Conservation (phyloP, 2,329 filamentous ascomycete genomes). For the Xylaria sp. region DNA sequence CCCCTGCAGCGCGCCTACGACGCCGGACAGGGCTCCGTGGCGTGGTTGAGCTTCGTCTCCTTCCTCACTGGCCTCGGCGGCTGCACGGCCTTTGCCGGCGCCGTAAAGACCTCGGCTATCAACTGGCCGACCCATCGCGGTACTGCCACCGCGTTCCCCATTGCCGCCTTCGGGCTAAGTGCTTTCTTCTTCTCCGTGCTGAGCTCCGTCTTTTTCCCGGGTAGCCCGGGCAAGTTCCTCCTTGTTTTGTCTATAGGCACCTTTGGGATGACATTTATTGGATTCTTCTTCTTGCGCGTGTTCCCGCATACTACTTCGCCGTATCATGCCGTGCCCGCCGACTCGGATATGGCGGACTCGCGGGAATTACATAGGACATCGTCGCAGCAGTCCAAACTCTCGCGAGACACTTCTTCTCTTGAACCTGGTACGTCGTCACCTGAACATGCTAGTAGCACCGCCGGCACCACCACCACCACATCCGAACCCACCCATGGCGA, state of each 20-base stretch:
- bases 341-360: constrained; percentile 45
- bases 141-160: constrained; percentile 90
- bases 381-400: constrained; percentile 49
- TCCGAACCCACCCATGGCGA: constrained; percentile 40
- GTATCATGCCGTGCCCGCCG: constrained; percentile 63
- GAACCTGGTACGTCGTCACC: constrained; percentile 74
- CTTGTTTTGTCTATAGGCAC: constrained; percentile 82
- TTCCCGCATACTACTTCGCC: constrained; percentile 58
- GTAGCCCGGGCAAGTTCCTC: constrained; percentile 81
- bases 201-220: constrained; percentile 78
- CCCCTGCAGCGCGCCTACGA: constrained; percentile 82
- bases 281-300: constrained; percentile 85
- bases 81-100: constrained; percentile 86
- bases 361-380: constrained; percentile 50
- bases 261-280: constrained; percentile 72
- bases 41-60: constrained; percentile 77
- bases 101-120: constrained; percentile 84
- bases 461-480: constrained; percentile 39
- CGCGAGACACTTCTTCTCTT: constrained; percentile 46
- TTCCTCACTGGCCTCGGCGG: constrained; percentile 88
- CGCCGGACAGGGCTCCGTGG: constrained; percentile 63
- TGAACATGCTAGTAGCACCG: constrained; percentile 22
- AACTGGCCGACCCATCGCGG: constrained; percentile 93
- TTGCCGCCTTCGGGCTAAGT: constrained; percentile 91
- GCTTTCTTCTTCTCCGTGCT: constrained; percentile 94